phyloP scores from a whole-genome alignment of 768 basidiomycete genomes.

The Calvatia gigantea region DNA sequence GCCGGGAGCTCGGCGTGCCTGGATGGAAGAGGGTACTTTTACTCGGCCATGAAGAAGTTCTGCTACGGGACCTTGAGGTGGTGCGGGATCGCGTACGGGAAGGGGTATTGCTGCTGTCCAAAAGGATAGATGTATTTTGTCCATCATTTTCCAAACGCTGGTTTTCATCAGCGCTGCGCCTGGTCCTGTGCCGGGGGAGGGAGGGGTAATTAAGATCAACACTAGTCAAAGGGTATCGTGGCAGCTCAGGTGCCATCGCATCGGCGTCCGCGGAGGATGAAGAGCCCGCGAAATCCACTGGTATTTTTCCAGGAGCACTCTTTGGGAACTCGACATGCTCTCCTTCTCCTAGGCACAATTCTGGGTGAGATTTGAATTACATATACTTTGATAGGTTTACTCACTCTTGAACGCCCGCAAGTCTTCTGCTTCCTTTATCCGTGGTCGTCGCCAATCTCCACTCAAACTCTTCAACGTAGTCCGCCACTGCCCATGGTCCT shows the following conservation, averaged over 20 bases:
- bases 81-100: not conserved
- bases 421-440: conserved; percentile 20
- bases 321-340: conserved; percentile 18
- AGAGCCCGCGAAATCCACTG: conserved; percentile 24
- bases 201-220: conserved; percentile 1
- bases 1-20: not conserved
- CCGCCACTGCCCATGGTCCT: conserved; percentile 40
- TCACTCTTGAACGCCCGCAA: not conserved
- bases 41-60: conserved; percentile 1
- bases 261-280: conserved; percentile 40
- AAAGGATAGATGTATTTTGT: not conserved
- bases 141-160: not conserved
- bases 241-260: conserved; percentile 7
- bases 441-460: conserved; percentile 44
- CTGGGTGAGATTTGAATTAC: not conserved
- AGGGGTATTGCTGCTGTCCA: not conserved
- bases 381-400: not conserved
- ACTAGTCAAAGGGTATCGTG: not conserved
- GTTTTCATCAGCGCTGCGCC: not conserved
- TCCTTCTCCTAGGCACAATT: conserved; percentile 10
- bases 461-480: conserved; percentile 53
- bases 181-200: not conserved
- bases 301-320: conserved; percentile 20
- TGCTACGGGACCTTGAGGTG: not conserved
- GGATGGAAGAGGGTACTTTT: not conserved